These are phyloP conservation scores for Neofusicoccum parvum DNA, from an alignment of 2,329 filamentous ascomycete genomes.

Conservation along the genomic window DNA sequence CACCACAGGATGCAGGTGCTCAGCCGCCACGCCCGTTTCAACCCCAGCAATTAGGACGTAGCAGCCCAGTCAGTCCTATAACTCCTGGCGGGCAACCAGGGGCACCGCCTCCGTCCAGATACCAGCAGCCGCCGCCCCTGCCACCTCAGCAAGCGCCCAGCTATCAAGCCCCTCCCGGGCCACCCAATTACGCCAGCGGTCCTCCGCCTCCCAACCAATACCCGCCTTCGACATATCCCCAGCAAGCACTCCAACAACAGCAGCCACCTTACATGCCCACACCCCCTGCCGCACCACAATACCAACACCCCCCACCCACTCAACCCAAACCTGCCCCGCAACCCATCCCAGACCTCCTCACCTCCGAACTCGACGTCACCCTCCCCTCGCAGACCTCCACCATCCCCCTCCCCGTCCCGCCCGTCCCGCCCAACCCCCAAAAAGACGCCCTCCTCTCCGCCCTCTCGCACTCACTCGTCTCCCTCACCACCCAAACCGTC, in stretches of 20 bases:
- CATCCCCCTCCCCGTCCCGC: slow-evolving; percentile 64
- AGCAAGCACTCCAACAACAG: slow-evolving; percentile 24
- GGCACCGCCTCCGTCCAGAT: slow-evolving; percentile 25
- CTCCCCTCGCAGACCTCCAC: slow-evolving; percentile 53
- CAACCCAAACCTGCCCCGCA: slow-evolving; percentile 25
- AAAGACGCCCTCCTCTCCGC: slow-evolving; percentile 84
- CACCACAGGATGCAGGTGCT: slow-evolving; percentile 24
- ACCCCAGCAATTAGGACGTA: slow-evolving; percentile 26
- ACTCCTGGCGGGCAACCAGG: slow-evolving; percentile 31
- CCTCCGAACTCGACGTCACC: slow-evolving; percentile 63
- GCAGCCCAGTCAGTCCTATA: slow-evolving; percentile 42
- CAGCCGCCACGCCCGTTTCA: slow-evolving; percentile 29
- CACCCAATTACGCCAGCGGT: slow-evolving; percentile 24
- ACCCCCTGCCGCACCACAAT: slow-evolving; percentile 39
- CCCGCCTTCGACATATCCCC: slow-evolving; percentile 15
- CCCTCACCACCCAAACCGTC: slow-evolving; percentile 69
- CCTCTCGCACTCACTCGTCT: slow-evolving; percentile 69
- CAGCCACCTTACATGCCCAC: slow-evolving; percentile 32
- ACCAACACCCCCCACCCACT: slow-evolving; percentile 17
- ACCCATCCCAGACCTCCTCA: slow-evolving; percentile 57
- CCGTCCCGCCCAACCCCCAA: slow-evolving; percentile 92
- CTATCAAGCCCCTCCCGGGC: slow-evolving; percentile 6
- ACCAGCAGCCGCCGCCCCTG: slow-evolving; percentile 28
- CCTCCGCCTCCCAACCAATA: slow-evolving; percentile 22
- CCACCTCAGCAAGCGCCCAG: background rate